phyloP scores from a whole-genome alignment of 2,329 filamentous ascomycete species.

The Rutstroemia sp. region DNA sequence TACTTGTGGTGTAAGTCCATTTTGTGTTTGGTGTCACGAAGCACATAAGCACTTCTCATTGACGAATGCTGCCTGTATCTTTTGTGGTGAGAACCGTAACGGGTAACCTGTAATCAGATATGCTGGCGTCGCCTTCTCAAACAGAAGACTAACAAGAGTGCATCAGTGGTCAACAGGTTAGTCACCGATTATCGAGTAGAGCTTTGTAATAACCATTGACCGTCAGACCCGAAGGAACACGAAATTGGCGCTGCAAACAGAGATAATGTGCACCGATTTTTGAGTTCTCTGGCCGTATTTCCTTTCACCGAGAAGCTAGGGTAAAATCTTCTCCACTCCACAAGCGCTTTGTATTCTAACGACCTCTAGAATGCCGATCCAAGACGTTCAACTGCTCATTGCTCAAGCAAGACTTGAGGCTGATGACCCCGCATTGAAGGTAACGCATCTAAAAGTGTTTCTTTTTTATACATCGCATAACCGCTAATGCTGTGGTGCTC shows the following conservation, averaged over 20 bases:
- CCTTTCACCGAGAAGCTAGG: slow-evolving; percentile 38
- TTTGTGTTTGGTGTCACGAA: neutral
- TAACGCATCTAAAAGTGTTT: slow-evolving; percentile 23
- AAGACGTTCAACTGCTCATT: slow-evolving; percentile 50
- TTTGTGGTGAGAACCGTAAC: neutral
- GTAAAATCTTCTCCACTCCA: slow-evolving; percentile 4
- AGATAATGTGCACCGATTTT: slow-evolving; percentile 45
- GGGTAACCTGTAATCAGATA: neutral
- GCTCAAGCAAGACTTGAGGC: slow-evolving; percentile 49
- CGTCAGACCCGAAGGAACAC: slow-evolving; percentile 41
- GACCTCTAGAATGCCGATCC: slow-evolving; percentile 43
- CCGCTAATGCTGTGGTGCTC: neutral
- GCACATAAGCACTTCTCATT: no score
- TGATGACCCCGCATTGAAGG: slow-evolving; percentile 47
- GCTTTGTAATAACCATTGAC: slow-evolving; percentile 1
- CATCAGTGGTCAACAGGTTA: slow-evolving; percentile 54
- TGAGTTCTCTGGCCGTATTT: slow-evolving; percentile 49
- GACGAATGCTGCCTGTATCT: neutral
- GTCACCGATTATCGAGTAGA: slow-evolving; percentile 17
- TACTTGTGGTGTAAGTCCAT: slow-evolving; percentile 42
- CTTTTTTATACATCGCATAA: neutral
- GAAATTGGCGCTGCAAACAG: slow-evolving; percentile 47
- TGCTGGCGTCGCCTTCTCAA: neutral
- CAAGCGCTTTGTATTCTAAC: slow-evolving; percentile 10
- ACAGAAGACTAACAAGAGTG: neutral